A percentile compares a stretch with the other conserved stretches of the same genome.
Evolutionary conservation across 306 rosid genomes (phyloP).

Genomic region (Ormosia semicastrata): DNA sequence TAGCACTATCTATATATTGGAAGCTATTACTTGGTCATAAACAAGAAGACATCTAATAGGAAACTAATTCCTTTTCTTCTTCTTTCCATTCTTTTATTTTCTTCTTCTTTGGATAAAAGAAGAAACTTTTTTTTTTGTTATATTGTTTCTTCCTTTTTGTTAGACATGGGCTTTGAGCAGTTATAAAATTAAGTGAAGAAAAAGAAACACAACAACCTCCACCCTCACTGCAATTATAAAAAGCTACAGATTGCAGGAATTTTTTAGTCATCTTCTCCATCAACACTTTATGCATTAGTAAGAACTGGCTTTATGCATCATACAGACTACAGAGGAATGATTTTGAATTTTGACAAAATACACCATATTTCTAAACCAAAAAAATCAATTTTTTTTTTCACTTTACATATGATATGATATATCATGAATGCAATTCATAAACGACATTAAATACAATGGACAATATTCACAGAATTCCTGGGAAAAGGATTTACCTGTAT

Average conservation of each 20-base stretch:
- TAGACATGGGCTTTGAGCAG: background rate
- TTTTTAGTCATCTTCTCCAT: background rate
- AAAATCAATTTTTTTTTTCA: background rate
- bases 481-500: constrained; percentile 61
- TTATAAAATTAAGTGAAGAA: background rate
- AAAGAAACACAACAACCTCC: background rate
- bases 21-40: background rate
- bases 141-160: background rate
- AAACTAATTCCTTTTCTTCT: background rate
- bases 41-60: background rate
- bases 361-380: background rate
- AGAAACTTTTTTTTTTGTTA: background rate
- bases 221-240: background rate
- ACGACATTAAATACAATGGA: constrained; percentile 6
- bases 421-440: constrained; percentile 12
- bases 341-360: background rate
- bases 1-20: background rate
- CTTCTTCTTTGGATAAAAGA: background rate
- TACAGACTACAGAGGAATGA: background rate
- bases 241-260: background rate
- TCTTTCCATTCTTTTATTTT: background rate
- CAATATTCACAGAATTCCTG: constrained; percentile 3
- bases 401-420: background rate
- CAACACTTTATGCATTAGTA: background rate
- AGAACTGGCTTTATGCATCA: background rate